Evolutionary conservation across 805 yeast genomes (phyloP).

Genomic region (Clavispora asparagi): DNA sequence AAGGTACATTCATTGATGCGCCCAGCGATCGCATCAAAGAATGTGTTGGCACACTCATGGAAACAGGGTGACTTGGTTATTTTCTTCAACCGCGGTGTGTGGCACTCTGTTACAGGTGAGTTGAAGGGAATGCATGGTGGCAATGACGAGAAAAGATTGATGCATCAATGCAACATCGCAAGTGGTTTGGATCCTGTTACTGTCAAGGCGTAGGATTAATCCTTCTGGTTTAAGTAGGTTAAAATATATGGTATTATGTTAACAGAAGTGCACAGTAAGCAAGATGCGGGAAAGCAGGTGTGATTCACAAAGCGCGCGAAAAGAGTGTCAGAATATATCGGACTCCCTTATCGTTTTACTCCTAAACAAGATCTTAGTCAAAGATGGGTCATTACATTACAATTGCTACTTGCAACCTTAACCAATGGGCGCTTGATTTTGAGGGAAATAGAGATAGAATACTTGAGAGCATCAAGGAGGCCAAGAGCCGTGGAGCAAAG

Average conservation of each 20-base stretch:
- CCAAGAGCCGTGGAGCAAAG: slow-evolving; percentile 70
- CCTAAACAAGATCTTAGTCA: not conserved
- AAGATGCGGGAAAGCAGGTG: not conserved
- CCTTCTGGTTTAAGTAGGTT: not conserved
- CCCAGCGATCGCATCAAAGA: slow-evolving; percentile 72
- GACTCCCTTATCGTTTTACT: not conserved
- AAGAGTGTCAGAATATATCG: not conserved
- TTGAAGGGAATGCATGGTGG: slow-evolving; percentile 46
- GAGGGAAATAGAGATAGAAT: slow-evolving; percentile 96
- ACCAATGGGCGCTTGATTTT: slow-evolving; percentile 98
- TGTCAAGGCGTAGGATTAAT: not conserved
- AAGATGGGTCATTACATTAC: slow-evolving; percentile 84
- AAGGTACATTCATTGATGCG: slow-evolving; percentile 73
- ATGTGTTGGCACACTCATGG: slow-evolving; percentile 82
- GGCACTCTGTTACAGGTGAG: slow-evolving; percentile 92
- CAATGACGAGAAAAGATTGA: slow-evolving; percentile 70
- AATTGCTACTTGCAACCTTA: slow-evolving; percentile 87
- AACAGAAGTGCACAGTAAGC: not conserved
- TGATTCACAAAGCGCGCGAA: not conserved
- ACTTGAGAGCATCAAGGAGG: slow-evolving; percentile 67
- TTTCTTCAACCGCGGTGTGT: slow-evolving; percentile 83
- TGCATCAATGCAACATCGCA: slow-evolving; percentile 94
- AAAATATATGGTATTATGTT: not conserved
- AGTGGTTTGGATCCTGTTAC: slow-evolving; percentile 62
- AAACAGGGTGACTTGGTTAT: slow-evolving; percentile 77